phyloP scores from a whole-genome alignment of 1,139 yeast species.

The Nakaseomyces bracarensis region DNA sequence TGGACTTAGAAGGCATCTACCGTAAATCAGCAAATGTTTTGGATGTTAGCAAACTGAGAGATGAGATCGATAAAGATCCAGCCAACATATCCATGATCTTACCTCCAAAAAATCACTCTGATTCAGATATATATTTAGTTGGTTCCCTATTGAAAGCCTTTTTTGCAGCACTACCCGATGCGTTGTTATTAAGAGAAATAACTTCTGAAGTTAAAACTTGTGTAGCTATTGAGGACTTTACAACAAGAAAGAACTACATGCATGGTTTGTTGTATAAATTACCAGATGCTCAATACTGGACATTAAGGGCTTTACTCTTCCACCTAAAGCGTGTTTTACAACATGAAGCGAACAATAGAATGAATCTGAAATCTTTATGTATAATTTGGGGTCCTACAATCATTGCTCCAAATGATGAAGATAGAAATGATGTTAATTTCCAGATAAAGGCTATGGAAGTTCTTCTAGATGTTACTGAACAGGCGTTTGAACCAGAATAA shows the following conservation, averaged over 20 bases:
- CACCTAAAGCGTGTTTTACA: constrained; percentile 72
- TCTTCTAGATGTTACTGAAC: constrained; percentile 72
- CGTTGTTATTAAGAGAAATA: constrained; percentile 52
- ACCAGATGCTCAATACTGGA: constrained; percentile 93
- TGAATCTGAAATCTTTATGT: constrained; percentile 72
- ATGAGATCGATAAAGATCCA: constrained; percentile 71
- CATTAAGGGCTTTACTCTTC: constrained; percentile 72
- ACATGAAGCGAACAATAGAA: constrained; percentile 57
- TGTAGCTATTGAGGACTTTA: constrained; percentile 55
- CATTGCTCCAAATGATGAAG: constrained; percentile 51
- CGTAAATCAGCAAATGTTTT: constrained; percentile 73
- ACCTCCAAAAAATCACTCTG: constrained; percentile 44
- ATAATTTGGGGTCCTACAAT: constrained; percentile 94
- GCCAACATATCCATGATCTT: constrained; percentile 52
- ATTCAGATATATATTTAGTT: constrained; percentile 65
- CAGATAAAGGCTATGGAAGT: constrained; percentile 82
- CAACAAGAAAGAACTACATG: constrained; percentile 57
- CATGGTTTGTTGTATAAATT: constrained; percentile 82
- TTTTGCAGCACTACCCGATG: constrained; percentile 63
- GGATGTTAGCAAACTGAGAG: constrained; percentile 64
- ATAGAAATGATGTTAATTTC: constrained; percentile 69
- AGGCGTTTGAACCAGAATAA: constrained; percentile 70
- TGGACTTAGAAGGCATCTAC: constrained; percentile 82
- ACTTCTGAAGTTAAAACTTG: constrained; percentile 60
- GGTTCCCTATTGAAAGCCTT: constrained; percentile 65